Evolutionary conservation across 108 stramenopile genomes (phyloP).

Genomic region (Nitzschia sp.): DNA sequence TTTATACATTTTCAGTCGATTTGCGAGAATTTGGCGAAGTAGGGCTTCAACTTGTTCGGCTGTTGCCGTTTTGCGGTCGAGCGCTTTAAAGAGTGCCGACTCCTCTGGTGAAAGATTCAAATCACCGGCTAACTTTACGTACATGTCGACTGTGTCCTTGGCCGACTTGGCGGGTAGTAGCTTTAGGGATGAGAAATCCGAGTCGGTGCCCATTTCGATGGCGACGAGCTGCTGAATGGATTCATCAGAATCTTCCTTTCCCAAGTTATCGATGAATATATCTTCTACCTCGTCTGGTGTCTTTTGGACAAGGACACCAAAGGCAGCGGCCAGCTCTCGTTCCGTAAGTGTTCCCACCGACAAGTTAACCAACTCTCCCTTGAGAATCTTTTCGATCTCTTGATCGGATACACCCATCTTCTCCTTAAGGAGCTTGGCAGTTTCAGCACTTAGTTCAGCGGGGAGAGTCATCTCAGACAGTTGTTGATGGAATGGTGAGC

Average conservation of each 20-base stretch:
- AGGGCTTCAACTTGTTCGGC: conserved; percentile 48
- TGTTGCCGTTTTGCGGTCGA: conserved; percentile 25
- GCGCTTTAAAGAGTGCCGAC: conserved; percentile 39
- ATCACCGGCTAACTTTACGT: conserved; percentile 34
- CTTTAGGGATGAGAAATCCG: conserved; percentile 29
- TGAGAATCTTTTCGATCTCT: background rate
- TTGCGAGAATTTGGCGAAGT: conserved; percentile 39
- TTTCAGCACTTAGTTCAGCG: no score
- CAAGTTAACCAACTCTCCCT: background rate
- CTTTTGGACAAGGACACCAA: conserved; percentile 45
- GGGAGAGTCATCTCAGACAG: no score
- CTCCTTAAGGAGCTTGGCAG: no score
- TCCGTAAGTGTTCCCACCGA: background rate
- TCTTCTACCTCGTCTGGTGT: conserved; percentile 38
- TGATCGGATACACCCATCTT: no score
- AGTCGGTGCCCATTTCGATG: background rate
- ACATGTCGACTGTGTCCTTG: conserved; percentile 38
- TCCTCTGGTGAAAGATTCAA: conserved; percentile 58
- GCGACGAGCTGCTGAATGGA: conserved; percentile 40
- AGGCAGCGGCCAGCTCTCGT: background rate
- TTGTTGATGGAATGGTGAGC: no score
- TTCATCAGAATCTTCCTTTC: conserved; percentile 54
- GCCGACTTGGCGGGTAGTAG: conserved; percentile 41
- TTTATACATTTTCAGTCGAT: conserved; percentile 50
- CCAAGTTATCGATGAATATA: conserved; percentile 33